phyloP scores from a whole-genome alignment of 1,139 yeast genomes.

The Debaryomycetaceae sp. region DNA sequence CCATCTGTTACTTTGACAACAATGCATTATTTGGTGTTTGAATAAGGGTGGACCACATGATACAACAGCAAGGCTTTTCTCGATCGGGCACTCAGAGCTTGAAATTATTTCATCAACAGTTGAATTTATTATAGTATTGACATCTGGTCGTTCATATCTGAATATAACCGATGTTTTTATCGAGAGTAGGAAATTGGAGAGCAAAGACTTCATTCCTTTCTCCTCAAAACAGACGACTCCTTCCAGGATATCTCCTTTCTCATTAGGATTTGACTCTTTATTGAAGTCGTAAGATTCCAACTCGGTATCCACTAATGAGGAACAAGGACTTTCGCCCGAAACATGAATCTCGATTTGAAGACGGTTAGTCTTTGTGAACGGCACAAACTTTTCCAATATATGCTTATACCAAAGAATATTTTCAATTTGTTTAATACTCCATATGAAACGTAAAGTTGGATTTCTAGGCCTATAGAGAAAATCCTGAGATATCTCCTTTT shows the following conservation, averaged over 20 bases:
- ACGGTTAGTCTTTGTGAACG: conserved; percentile 21
- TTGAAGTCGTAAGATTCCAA: not conserved
- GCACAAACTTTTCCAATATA: conserved; percentile 24
- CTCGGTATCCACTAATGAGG: not conserved
- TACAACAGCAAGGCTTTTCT: conserved; percentile 30
- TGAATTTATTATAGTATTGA: not conserved
- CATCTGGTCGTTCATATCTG: not conserved
- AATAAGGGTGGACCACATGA: conserved; percentile 38
- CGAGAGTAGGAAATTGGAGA: not conserved
- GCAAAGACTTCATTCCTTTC: not conserved
- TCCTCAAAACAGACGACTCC: not conserved
- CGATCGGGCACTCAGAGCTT: conserved; percentile 6
- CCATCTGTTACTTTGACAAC: conserved; percentile 28
- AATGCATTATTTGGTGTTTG: conserved; percentile 21
- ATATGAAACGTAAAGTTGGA: conserved; percentile 27
- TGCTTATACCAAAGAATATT: conserved; percentile 38
- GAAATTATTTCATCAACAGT: conserved; percentile 1
- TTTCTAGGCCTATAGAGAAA: conserved; percentile 30
- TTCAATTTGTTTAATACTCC: conserved; percentile 28
- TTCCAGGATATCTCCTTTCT: not conserved
- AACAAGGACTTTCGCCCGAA: conserved; percentile 9
- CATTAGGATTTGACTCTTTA: not conserved
- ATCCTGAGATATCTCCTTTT: conserved; percentile 26
- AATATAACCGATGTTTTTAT: not conserved
- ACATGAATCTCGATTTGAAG: conserved; percentile 18